phyloP scores from a whole-genome alignment of 148 eudicot species.

The Rhododendron molle region DNA sequence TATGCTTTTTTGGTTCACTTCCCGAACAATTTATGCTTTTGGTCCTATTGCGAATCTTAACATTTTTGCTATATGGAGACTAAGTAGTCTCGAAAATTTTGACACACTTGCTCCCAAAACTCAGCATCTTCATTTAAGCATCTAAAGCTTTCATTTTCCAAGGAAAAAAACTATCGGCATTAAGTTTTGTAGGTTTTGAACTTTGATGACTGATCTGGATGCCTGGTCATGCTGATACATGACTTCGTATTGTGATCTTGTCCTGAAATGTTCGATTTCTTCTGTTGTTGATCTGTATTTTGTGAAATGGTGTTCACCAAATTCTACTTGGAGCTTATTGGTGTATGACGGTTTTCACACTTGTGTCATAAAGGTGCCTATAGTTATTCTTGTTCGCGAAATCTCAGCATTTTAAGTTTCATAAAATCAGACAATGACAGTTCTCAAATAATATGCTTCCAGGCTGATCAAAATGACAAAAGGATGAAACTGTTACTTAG shows the following conservation, averaged over 20 bases:
- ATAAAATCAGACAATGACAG: not conserved
- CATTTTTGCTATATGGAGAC: not conserved
- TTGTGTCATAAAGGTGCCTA: not conserved
- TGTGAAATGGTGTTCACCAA: not conserved
- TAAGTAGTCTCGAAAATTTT: not conserved
- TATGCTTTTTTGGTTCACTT: not conserved
- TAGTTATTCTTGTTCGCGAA: not conserved
- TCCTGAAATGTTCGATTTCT: not conserved
- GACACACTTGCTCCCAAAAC: not conserved
- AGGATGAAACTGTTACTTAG: not conserved
- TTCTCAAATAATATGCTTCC: not conserved
- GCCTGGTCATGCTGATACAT: not conserved
- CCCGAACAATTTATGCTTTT: not conserved
- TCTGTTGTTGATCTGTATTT: not conserved
- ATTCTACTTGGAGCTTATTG: not conserved
- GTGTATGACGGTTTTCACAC: not conserved
- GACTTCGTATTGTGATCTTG: not conserved
- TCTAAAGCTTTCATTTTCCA: not conserved
- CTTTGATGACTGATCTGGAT: not conserved
- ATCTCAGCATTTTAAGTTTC: not conserved
- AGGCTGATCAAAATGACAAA: not conserved
- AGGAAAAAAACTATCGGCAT: not conserved
- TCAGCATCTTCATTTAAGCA: not conserved
- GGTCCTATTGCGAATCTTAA: not conserved
- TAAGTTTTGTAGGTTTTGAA: not conserved